These are phyloP conservation scores for Cladosporium sp. DNA, from an alignment of 2,329 filamentous ascomycete species.

Conservation along the genomic window DNA sequence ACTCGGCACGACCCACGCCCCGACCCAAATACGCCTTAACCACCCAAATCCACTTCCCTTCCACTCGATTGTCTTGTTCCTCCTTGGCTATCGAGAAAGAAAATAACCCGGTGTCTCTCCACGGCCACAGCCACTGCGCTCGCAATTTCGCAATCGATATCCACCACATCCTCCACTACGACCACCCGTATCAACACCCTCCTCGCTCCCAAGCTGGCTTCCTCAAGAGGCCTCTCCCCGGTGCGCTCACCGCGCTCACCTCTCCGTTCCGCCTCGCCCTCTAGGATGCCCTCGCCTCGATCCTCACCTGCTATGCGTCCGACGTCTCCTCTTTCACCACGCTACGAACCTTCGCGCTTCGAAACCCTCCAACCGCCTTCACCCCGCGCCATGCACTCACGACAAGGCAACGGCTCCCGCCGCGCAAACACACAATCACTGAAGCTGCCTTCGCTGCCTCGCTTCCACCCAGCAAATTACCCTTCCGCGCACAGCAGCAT, in stretches of 20 bases:
- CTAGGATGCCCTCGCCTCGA: slow-evolving; percentile 32
- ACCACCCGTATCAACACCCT: slow-evolving; percentile 4
- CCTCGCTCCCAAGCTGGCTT: slow-evolving; percentile 14
- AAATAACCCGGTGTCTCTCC: neutral
- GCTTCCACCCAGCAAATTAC: slow-evolving; percentile 52
- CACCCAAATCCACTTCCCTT: slow-evolving; percentile 1
- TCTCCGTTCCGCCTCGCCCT: slow-evolving; percentile 4
- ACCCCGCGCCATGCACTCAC: slow-evolving; percentile 26
- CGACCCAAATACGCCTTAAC: neutral
- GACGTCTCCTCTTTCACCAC: slow-evolving; percentile 30
- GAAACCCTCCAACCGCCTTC: slow-evolving; percentile 29
- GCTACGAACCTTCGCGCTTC: slow-evolving; percentile 28
- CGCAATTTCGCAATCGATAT: slow-evolving; percentile 11
- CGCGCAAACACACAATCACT: slow-evolving; percentile 36
- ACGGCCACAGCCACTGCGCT: neutral
- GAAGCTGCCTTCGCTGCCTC: slow-evolving; percentile 46
- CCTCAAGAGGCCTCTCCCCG: slow-evolving; percentile 18
- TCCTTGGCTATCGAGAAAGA: slow-evolving; percentile 6
- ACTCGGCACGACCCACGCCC: slow-evolving; percentile 11
- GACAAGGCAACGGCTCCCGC: slow-evolving; percentile 29
- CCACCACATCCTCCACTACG: too few relatives aligned
- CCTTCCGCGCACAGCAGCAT: slow-evolving; percentile 34
- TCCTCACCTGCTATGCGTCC: slow-evolving; percentile 31
- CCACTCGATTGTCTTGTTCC: slow-evolving; percentile 1
- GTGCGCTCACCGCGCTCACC: slow-evolving; percentile 11